Conservation (phyloP, 2,329 filamentous ascomycete species). For the Periconia macrospinosa region DNA sequence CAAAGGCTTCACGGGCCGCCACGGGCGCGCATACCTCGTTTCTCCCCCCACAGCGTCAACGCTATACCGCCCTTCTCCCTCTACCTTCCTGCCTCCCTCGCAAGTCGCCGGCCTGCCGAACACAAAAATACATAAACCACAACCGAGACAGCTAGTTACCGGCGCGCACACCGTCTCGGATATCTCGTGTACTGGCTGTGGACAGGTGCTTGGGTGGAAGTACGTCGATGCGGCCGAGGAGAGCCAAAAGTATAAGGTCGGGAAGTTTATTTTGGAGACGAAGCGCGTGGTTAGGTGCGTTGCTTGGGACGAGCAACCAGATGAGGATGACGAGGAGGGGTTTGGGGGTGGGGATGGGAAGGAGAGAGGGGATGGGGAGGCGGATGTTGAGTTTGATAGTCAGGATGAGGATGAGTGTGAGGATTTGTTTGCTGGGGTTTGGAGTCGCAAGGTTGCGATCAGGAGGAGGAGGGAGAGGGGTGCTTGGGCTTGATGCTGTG, state of each 20-base stretch:
- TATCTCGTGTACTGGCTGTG: slow-evolving; percentile 60
- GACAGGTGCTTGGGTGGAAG: slow-evolving; percentile 64
- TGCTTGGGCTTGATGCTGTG: not conserved
- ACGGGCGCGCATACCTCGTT: slow-evolving; percentile 67
- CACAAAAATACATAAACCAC: slow-evolving; percentile 59
- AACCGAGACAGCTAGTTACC: slow-evolving; percentile 63
- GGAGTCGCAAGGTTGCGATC: slow-evolving; percentile 58
- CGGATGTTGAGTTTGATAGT: slow-evolving; percentile 61
- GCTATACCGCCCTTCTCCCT: slow-evolving; percentile 14
- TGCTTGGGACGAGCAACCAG: slow-evolving; percentile 54
- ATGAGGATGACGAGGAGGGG: slow-evolving; percentile 17
- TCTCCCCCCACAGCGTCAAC: slow-evolving; percentile 45
- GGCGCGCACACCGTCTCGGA: slow-evolving; percentile 65
- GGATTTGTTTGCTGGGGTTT: slow-evolving; percentile 64
- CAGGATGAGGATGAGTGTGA: slow-evolving; percentile 70
- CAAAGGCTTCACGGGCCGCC: slow-evolving; percentile 67
- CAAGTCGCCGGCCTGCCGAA: slow-evolving; percentile 4
- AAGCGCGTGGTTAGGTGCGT: slow-evolving; percentile 54
- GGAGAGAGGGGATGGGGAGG: slow-evolving; percentile 6
- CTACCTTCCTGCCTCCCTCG: not conserved
- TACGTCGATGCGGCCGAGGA: slow-evolving; percentile 66
- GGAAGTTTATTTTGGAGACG: slow-evolving; percentile 68
- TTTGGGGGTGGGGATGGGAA: slow-evolving; percentile 10
- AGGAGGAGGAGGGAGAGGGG: slow-evolving; percentile 30
- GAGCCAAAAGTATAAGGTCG: slow-evolving; percentile 64